A percentile compares a stretch with the other conserved stretches of the same genome.
phyloP scores from a whole-genome alignment of 164 flowering plant species.

The Magnolia kwangsiensis region DNA sequence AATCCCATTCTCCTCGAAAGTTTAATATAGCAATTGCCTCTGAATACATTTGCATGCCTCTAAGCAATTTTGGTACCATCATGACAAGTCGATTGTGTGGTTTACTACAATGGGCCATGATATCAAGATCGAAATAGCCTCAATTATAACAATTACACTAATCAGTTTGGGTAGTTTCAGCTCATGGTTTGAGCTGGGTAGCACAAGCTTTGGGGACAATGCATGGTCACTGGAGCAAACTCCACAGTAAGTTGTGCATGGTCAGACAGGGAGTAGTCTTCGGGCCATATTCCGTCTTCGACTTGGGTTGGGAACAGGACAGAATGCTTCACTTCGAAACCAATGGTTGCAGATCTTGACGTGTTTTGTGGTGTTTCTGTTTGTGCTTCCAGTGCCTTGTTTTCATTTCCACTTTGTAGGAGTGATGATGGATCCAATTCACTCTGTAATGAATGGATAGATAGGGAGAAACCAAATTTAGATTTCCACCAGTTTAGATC shows the following conservation, averaged over 20 bases:
- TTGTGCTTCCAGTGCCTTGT: conserved; percentile 26
- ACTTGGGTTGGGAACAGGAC: conserved; percentile 89
- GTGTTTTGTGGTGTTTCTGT: conserved; percentile 13
- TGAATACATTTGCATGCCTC: no score
- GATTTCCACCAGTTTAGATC: neutral
- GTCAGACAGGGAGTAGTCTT: conserved; percentile 88
- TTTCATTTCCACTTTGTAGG: conserved; percentile 39
- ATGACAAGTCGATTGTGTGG: no score
- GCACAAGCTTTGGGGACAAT: conserved; percentile 43
- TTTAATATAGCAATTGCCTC: no score
- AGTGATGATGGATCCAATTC: neutral
- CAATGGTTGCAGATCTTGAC: conserved; percentile 29
- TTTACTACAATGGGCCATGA: no score
- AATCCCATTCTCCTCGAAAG: no score
- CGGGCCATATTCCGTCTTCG: conserved; percentile 96
- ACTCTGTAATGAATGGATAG: neutral
- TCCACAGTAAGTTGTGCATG: conserved; percentile 92
- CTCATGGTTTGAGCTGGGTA: neutral
- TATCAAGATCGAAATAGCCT: neutral
- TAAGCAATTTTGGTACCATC: no score
- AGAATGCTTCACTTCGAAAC: conserved; percentile 84
- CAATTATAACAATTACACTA: no score
- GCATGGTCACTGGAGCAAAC: conserved; percentile 83
- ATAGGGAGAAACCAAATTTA: neutral
- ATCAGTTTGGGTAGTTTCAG: no score